Conservation (phyloP, 179 eudicot species). For the Beta corolliflora region DNA sequence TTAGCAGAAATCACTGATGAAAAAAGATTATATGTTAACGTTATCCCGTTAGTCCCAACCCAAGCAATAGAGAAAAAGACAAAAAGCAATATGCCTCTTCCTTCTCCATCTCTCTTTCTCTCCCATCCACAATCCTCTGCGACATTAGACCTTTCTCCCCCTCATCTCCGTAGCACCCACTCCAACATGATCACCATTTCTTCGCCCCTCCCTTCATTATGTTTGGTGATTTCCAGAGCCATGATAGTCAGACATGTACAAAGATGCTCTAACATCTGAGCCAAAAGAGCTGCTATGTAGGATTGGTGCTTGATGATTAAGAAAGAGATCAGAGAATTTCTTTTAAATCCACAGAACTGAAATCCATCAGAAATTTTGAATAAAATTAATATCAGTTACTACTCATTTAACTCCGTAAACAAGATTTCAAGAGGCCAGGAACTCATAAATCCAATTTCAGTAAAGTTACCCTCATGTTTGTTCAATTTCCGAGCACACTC, state of each 20-base stretch:
- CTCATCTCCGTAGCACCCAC: background rate
- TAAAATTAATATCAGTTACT: no score
- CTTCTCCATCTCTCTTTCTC: background rate
- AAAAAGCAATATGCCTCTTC: background rate
- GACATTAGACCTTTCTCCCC: background rate
- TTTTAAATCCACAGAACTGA: background rate
- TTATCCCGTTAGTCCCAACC: background rate
- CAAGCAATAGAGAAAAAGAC: background rate
- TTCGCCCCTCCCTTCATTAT: background rate
- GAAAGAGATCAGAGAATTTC: background rate
- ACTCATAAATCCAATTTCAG: background rate
- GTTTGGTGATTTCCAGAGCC: background rate
- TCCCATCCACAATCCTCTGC: background rate
- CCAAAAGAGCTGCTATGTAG: background rate
- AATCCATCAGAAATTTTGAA: background rate
- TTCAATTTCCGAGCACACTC: background rate
- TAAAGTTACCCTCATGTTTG: background rate
- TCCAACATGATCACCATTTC: background rate
- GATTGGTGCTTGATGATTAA: background rate
- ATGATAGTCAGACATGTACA: background rate
- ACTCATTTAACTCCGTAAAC: background rate
- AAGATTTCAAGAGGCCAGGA: background rate
- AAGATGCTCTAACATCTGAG: background rate
- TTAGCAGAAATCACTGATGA: background rate
- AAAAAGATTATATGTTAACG: background rate